Evolutionary conservation across 2,329 filamentous ascomycete species (phyloP).

Genomic region (Fusarium musae): DNA sequence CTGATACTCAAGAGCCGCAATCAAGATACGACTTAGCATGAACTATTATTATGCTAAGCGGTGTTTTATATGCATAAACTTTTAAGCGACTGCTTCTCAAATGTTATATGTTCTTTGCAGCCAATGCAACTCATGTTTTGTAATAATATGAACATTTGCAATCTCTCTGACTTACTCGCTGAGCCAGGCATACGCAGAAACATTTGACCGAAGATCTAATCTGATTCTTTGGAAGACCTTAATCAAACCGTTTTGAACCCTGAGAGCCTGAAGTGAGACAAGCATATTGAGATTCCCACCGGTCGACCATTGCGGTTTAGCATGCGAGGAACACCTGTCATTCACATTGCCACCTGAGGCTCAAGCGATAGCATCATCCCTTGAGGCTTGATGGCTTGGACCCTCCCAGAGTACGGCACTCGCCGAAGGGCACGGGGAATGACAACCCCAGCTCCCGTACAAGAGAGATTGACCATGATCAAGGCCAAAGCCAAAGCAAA

Average conservation of each 20-base stretch:
- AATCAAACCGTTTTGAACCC: not conserved
- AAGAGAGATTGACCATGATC: slow-evolving; percentile 20
- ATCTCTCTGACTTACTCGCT: not conserved
- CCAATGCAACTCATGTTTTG: not conserved
- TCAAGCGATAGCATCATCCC: slow-evolving; percentile 2
- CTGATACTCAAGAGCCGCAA: not conserved
- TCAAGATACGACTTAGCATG: too few relatives aligned
- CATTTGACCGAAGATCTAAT: not conserved
- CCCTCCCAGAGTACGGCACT: not conserved
- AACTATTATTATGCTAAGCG: not conserved
- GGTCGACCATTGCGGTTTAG: not conserved
- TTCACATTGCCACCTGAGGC: slow-evolving; percentile 3
- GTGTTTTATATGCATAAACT: not conserved
- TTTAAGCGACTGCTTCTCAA: not conserved
- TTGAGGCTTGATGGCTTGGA: not conserved
- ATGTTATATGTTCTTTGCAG: not conserved
- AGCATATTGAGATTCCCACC: slow-evolving; percentile 1
- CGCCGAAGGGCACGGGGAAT: slow-evolving; percentile 9
- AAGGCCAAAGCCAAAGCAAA: not conserved
- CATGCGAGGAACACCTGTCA: not conserved
- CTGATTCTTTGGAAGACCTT: not conserved
- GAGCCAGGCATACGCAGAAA: not conserved
- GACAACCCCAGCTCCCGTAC: slow-evolving; percentile 5
- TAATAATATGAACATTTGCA: not conserved
- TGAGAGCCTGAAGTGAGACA: not conserved